Conservation (phyloP, 257 asterid genomes). For the Gardenia jasminoides region DNA sequence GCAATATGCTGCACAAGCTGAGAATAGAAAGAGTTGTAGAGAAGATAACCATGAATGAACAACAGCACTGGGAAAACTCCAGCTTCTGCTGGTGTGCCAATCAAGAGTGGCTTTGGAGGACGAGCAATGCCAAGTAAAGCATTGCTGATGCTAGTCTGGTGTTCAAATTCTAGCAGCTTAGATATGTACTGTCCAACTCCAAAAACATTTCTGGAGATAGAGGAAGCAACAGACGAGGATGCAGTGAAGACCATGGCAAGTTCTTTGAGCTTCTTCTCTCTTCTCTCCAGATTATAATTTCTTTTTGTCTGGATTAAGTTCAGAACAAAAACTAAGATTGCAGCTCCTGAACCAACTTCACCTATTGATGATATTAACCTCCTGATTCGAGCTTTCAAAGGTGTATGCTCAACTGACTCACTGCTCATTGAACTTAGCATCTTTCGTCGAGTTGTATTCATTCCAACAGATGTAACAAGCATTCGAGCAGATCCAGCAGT, state of each 20-base stretch:
- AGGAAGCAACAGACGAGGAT: slow-evolving; percentile 24
- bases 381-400: slow-evolving; percentile 43
- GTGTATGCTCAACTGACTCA: slow-evolving; percentile 39
- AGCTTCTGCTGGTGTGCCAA: slow-evolving; percentile 49
- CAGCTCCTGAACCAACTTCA: slow-evolving; percentile 43
- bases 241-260: slow-evolving; percentile 29
- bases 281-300: background rate
- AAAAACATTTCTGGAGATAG: slow-evolving; percentile 40
- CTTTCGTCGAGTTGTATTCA: slow-evolving; percentile 50
- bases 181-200: slow-evolving; percentile 41
- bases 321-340: slow-evolving; percentile 38
- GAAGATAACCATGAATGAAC: slow-evolving; percentile 84
- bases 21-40: slow-evolving; percentile 80
- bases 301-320: background rate
- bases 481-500: slow-evolving; percentile 42
- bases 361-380: slow-evolving; percentile 45
- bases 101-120: slow-evolving; percentile 67
- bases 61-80: slow-evolving; percentile 64
- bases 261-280: background rate
- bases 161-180: slow-evolving; percentile 34
- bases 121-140: background rate
- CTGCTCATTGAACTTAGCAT: slow-evolving; percentile 45
- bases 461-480: slow-evolving; percentile 46
- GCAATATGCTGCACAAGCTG: slow-evolving; percentile 71
- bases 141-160: slow-evolving; percentile 15